Conservation (phyloP, 2,329 filamentous ascomycete species). For the Diaporthe amygdali region DNA sequence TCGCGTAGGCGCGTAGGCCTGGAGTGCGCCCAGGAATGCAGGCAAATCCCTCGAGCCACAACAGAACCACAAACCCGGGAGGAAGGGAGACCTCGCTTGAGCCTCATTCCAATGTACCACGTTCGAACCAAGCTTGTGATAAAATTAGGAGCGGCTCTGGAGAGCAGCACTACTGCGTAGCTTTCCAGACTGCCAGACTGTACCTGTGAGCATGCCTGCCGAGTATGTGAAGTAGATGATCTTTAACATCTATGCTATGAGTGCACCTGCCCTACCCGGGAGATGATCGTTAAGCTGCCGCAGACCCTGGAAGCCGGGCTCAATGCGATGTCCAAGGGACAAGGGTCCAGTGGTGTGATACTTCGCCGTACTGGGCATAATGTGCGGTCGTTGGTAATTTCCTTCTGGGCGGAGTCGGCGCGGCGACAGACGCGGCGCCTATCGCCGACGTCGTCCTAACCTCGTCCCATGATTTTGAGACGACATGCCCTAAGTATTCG, state of each 20-base stretch:
- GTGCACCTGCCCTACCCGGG: slow-evolving; percentile 7
- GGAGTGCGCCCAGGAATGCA: background rate
- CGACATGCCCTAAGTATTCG: background rate
- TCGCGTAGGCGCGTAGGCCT: background rate
- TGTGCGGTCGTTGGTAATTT: slow-evolving; percentile 9
- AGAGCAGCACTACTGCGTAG: background rate
- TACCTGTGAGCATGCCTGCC: background rate
- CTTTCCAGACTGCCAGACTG: background rate
- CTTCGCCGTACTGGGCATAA: background rate
- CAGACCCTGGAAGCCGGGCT: slow-evolving; percentile 12
- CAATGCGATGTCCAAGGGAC: background rate
- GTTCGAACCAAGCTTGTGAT: background rate
- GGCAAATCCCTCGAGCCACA: background rate
- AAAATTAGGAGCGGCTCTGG: background rate
- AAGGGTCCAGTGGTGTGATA: background rate
- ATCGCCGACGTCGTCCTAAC: background rate
- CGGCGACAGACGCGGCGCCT: background rate
- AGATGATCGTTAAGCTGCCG: slow-evolving; percentile 9
- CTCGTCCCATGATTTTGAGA: slow-evolving; percentile 1
- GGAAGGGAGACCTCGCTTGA: background rate
- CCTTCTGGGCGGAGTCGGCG: background rate
- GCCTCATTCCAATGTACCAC: slow-evolving; percentile 10
- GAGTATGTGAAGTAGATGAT: background rate
- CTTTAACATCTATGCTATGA: background rate
- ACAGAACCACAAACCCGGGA: background rate